Evolutionary conservation across 1,284 basidiomycete species (phyloP).

Genomic region (Cystobasidiaceae sp.): DNA sequence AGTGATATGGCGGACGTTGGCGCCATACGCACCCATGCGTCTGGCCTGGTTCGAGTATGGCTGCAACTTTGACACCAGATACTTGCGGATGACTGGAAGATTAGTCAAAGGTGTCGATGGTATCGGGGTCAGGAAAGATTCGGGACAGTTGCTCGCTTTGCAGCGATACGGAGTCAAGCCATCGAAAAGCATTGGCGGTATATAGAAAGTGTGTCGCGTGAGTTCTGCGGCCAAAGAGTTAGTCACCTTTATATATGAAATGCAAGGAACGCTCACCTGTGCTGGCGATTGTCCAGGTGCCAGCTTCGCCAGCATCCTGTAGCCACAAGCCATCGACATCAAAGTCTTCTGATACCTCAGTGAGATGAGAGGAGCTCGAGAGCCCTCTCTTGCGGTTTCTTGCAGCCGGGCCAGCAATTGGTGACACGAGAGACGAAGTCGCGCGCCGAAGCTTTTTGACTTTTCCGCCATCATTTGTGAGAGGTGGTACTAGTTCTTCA

Average conservation of each 20-base stretch:
- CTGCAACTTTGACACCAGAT: not conserved
- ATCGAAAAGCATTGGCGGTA: slow-evolving; percentile 42
- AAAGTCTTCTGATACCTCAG: not conserved
- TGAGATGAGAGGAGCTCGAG: not conserved
- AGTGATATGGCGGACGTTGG: slow-evolving; percentile 44
- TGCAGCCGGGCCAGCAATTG: not conserved
- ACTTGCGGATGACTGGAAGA: slow-evolving; percentile 15
- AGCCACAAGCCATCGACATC: not conserved
- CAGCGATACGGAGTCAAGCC: slow-evolving; percentile 19
- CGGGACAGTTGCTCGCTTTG: slow-evolving; percentile 9
- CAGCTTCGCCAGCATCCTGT: slow-evolving; percentile 56
- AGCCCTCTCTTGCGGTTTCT: not conserved
- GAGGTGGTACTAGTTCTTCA: not conserved
- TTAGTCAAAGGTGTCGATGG: slow-evolving; percentile 25
- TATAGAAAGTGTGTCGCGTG: slow-evolving; percentile 47
- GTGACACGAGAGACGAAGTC: not conserved
- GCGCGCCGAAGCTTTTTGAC: not conserved
- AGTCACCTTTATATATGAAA: slow-evolving; percentile 2
- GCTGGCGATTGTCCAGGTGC: slow-evolving; percentile 88
- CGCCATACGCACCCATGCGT: slow-evolving; percentile 69
- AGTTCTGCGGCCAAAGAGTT: slow-evolving; percentile 48
- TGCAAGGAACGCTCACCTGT: slow-evolving; percentile 56
- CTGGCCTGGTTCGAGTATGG: slow-evolving; percentile 53
- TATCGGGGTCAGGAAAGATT: slow-evolving; percentile 17
- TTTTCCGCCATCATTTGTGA: slow-evolving; percentile 29